Evolutionary conservation across 2,329 filamentous ascomycete species (phyloP), one percentile per base, ranked within the genome.

Genomic region (Colletotrichum horii): DNA sequence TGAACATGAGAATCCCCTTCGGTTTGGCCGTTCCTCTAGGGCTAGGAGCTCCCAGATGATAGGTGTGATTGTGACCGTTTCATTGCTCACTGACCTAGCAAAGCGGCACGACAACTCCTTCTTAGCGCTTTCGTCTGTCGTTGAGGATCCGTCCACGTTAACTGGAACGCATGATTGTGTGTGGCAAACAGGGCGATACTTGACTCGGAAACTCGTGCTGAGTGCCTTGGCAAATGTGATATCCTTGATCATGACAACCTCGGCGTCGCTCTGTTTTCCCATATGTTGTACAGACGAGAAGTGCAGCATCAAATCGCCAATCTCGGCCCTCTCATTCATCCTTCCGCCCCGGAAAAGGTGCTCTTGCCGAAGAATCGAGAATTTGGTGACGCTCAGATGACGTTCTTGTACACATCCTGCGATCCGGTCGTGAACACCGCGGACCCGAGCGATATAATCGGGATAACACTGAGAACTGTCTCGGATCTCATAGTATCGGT

Each of bases 151-250:
- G 38, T 43, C 38, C 38, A 43, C 19, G 19, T 43, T 43, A 0
- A 1, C 0, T 6, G 16, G 38, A 0, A 43, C 38, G 38, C 19
- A 2, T n/a, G 19, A 11, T 1, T 43, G 38, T 43, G 8, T n/a
- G 0, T 43, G 38, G 1, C 1, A n/a, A 6, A 4, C 38, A 43
- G 38, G 38, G 16, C 19, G 38, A 43, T 43, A 43, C 0, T 1
- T n/a, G 38, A 43, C 38, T 43, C 38, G n/a, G 38, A 43, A 43
- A 8, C 38, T 43, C 3, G 16, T 43, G 19, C 38, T 43, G 2
- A 43, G 4, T 8, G 38, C 38, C 19, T 43, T 43, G 5, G 38
- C 38, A 43, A 43, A 43, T 2, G 38, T 4, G 38, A 43, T 43
- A 19, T 43, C 38, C 38, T 43, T 43, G 38, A 43, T 43, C 38